Percentiles rank a stretch among this genome's conserved stretches.
phyloP scores from a whole-genome alignment of 1,284 basidiomycete species.

The Laetiporus sulphureus region DNA sequence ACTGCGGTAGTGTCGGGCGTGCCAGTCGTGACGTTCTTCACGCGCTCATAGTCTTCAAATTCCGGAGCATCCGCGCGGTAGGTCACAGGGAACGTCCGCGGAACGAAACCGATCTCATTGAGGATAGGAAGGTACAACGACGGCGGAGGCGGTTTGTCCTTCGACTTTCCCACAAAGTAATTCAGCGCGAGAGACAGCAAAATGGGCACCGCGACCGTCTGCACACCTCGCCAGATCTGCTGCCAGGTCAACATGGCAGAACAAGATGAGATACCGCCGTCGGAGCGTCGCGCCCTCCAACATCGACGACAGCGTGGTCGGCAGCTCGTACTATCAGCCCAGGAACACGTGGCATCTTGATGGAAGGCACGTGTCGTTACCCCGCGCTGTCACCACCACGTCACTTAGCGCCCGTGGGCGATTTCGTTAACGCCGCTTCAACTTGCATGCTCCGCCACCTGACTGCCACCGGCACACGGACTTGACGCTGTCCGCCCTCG shows the following conservation, averaged over 20 bases:
- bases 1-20: conserved; percentile 43
- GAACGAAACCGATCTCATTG: conserved; percentile 18
- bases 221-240: conserved; percentile 12
- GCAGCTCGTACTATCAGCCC: too few relatives aligned
- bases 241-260: conserved; percentile 14
- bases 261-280: background rate
- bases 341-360: too few relatives aligned
- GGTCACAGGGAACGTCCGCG: conserved; percentile 15
- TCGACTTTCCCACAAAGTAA: conserved; percentile 8
- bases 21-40: conserved; percentile 10
- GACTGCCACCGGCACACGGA: background rate
- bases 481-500: conserved; percentile 2
- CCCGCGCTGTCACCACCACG: conserved; percentile 3
- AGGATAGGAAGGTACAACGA: conserved; percentile 17
- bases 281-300: background rate
- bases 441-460: background rate
- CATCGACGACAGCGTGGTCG: background rate
- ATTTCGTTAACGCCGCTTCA: background rate
- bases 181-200: conserved; percentile 11
- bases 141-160: conserved; percentile 8
- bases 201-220: conserved; percentile 17
- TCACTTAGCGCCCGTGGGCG: background rate
- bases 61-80: conserved; percentile 11
- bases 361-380: too few relatives aligned
- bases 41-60: conserved; percentile 12